Percentiles rank a stretch among this genome's conserved stretches.
phyloP scores from a whole-genome alignment of 2,329 filamentous ascomycete species.

The Tolypocladium capitatum region DNA sequence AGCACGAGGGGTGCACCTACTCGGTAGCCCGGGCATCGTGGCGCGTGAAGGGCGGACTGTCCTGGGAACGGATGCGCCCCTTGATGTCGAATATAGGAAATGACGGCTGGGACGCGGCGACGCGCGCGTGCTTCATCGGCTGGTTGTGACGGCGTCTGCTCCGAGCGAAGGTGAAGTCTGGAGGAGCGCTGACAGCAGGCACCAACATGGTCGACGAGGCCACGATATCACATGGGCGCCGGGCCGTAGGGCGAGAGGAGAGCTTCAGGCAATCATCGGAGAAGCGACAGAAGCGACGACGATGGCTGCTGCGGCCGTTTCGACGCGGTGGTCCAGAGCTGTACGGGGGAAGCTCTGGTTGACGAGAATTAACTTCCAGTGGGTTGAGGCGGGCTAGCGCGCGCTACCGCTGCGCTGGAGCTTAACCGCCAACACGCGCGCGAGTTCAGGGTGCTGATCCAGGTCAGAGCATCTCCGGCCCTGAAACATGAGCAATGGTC shows the following conservation, averaged over 20 bases:
- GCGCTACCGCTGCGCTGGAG: neutral
- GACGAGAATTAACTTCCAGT: neutral
- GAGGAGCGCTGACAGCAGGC: conserved; percentile 19
- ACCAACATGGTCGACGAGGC: conserved; percentile 26
- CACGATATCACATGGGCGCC: conserved; percentile 18
- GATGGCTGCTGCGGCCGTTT: neutral
- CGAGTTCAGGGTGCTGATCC: neutral
- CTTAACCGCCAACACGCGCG: neutral
- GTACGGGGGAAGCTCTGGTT: neutral
- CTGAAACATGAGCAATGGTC: neutral
- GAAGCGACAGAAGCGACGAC: neutral
- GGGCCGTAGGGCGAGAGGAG: conserved; percentile 4
- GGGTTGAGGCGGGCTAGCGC: neutral
- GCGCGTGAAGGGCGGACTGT: neutral
- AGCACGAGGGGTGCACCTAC: neutral
- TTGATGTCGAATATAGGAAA: neutral
- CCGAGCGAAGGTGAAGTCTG: conserved; percentile 21
- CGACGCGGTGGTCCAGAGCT: neutral
- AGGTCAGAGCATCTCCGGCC: neutral
- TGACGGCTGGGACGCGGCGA: neutral
- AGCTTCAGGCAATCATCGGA: conserved; percentile 2
- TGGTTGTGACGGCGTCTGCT: conserved; percentile 18
- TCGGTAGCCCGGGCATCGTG: conserved; percentile 4
- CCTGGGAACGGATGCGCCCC: neutral
- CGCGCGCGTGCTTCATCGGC: conserved; percentile 8